Evolutionary conservation across 805 yeast species (phyloP), one percentile per base, ranked within the genome.

Genomic region (Hanseniaspora lindneri): DNA sequence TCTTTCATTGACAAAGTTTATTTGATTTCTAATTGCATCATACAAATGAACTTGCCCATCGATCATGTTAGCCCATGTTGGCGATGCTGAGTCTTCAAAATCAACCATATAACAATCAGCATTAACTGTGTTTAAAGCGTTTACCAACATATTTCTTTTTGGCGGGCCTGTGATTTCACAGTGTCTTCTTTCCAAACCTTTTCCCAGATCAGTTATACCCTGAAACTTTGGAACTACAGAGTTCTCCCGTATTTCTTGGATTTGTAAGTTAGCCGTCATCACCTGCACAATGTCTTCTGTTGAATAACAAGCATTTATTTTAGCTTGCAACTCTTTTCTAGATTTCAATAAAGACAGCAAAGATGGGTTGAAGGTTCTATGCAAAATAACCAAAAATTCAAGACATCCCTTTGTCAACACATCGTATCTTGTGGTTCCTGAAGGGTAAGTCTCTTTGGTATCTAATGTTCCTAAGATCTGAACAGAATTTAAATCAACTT

Each of bases 101-200:
- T 83, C 94, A 37, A 86, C 79, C 92, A 83, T 83, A 62, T 83
- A 83, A 27, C 92, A 82, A 53, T 81, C 81, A 39, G 83, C 92
- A 48, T 74, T 71, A 17, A 30, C 36, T 0, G 88, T 78, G 65
- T 83, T 83, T 61, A 83, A 71, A 2, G 89, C 92, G 60, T 82
- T 83, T 59, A 83, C 77, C 54, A 83, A 76, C 94, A 83, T 83
- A 58, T 83, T 80, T 54, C 89, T 74, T 61, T 81, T 82, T 47
- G 88, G 83, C 19, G 94, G 94, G 44, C 94, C 94, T 21, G 94
- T 83, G 63, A 83, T 83, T 65, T 83, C 92, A 39, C 77, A 79
- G 61, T 86, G 74, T 67, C 94, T 75, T 62, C 80, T 82, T 52
- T 74, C 74, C 56, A 83, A 67, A 44, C 87, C 86, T 35, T 79